These are phyloP conservation scores for Ziziphus jujuba DNA, from an alignment of 306 rosid species.

Conservation along the genomic window DNA sequence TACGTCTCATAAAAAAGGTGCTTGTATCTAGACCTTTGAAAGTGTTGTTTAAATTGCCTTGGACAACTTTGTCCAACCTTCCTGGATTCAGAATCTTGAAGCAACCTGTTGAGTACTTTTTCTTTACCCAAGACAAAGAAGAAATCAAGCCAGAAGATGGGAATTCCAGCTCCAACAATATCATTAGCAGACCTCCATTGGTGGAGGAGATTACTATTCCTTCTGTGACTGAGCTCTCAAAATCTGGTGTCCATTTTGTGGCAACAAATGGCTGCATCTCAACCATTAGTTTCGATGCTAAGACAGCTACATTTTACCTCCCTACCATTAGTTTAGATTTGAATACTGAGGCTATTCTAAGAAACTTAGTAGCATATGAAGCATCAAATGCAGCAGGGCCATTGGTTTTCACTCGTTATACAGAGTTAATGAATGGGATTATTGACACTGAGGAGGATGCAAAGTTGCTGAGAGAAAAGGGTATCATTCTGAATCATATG, in stretches of 20 bases:
- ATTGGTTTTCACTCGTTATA: constrained; percentile 60
- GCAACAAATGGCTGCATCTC: constrained; percentile 48
- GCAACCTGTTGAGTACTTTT: constrained; percentile 33
- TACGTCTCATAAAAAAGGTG: constrained; percentile 39
- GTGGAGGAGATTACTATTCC: constrained; percentile 75
- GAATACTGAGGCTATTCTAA: constrained; percentile 51
- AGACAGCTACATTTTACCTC: constrained; percentile 48
- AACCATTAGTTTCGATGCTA: constrained; percentile 46
- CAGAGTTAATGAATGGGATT: constrained; percentile 77
- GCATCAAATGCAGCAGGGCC: constrained; percentile 61
- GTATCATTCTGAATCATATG: constrained; percentile 58
- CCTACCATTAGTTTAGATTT: constrained; percentile 56
- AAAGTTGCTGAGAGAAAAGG: constrained; percentile 49
- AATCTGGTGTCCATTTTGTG: constrained; percentile 45
- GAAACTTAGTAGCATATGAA: constrained; percentile 78
- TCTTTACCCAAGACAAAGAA: constrained; percentile 10
- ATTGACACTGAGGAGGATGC: constrained; percentile 68
- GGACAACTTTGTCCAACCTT: constrained; percentile 56
- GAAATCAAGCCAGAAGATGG: constrained; percentile 29
- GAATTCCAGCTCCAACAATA: constrained; percentile 22
- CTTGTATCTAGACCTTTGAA: constrained; percentile 49
- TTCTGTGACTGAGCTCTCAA: constrained; percentile 46
- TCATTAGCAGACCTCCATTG: constrained; percentile 48
- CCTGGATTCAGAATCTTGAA: constrained; percentile 45
- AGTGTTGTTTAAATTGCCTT: constrained; percentile 51